Conservation (phyloP, 441 rosid genomes). For the California macrophylla region DNA sequence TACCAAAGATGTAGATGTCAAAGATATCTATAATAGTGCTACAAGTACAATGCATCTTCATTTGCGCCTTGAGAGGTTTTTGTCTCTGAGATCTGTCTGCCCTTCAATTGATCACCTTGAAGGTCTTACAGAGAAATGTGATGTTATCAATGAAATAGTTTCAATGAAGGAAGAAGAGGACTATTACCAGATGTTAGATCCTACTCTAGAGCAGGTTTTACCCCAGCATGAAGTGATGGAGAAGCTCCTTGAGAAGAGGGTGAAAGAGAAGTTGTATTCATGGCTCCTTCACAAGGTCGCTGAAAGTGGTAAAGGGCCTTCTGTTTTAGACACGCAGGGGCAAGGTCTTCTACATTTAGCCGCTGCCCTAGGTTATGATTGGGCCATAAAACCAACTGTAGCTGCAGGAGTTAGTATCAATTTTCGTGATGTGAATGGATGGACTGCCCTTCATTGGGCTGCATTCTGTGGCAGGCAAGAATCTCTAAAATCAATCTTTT, state of each 20-base stretch:
- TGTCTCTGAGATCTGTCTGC: conserved; percentile 34
- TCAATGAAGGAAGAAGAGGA: conserved; percentile 50
- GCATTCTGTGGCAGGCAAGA: conserved; percentile 80
- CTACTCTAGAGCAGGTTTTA: conserved; percentile 29
- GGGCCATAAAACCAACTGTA: conserved; percentile 77
- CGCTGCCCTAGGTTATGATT: conserved; percentile 84
- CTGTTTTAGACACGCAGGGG: conserved; percentile 65
- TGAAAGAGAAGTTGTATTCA: conserved; percentile 56
- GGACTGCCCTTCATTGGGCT: conserved; percentile 99
- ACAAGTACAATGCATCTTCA: conserved; percentile 34
- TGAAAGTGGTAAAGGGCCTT: conserved; percentile 80
- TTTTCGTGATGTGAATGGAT: conserved; percentile 85
- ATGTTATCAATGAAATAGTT: conserved; percentile 44
- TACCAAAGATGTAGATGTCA: conserved; percentile 26
- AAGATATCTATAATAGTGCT: conserved; percentile 30
- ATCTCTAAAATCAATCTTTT: not conserved
- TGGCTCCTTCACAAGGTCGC: conserved; percentile 72
- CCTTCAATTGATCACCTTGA: conserved; percentile 15
- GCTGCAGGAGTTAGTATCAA: conserved; percentile 72
- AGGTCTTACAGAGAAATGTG: conserved; percentile 27
- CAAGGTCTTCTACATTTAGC: conserved; percentile 88
- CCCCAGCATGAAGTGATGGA: conserved; percentile 38
- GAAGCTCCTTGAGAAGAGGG: conserved; percentile 46
- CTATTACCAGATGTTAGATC: conserved; percentile 41
- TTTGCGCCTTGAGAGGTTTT: conserved; percentile 46